A percentile compares a stretch with the other conserved stretches of the same genome.
These are phyloP conservation scores for Parastagonospora avenae DNA, from an alignment of 2,329 filamentous ascomycete genomes.

Conservation along the genomic window DNA sequence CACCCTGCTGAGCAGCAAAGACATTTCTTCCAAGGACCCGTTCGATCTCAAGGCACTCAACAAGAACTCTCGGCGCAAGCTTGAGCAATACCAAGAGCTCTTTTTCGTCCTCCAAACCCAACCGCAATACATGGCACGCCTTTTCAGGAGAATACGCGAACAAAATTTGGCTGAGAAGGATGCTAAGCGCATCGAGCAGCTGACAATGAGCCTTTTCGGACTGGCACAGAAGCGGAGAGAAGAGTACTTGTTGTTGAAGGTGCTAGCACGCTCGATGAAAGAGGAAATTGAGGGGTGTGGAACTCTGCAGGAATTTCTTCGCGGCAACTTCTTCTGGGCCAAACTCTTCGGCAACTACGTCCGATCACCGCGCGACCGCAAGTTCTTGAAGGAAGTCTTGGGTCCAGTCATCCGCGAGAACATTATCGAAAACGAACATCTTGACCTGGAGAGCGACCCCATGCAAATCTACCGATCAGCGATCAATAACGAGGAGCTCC, in stretches of 20 bases:
- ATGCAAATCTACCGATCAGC: conserved; percentile 95
- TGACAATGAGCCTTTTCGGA: conserved; percentile 96
- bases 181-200: conserved; percentile 85
- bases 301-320: conserved; percentile 80
- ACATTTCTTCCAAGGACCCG: conserved; percentile 86
- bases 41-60: conserved; percentile 97
- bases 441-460: conserved; percentile 95
- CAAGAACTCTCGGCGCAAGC: conserved; percentile 92
- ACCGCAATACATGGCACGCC: conserved; percentile 86
- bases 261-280: conserved; percentile 79
- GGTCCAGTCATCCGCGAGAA: conserved; percentile 87
- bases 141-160: conserved; percentile 85
- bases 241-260: conserved; percentile 93
- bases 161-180: conserved; percentile 88
- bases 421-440: conserved; percentile 86
- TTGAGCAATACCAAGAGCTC: conserved; percentile 95
- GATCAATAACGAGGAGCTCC: conserved; percentile 96
- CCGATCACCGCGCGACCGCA: conserved; percentile 87
- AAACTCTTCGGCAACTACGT: conserved; percentile 87
- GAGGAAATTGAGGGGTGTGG: conserved; percentile 81
- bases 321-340: conserved; percentile 91
- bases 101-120: conserved; percentile 98
- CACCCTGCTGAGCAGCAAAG: conserved; percentile 82
- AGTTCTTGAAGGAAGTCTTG: conserved; percentile 86
- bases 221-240: conserved; percentile 96